Base-by-base conservation (phyloP, 805 yeast species). In the Metschnikowia lachancei region DNA sequence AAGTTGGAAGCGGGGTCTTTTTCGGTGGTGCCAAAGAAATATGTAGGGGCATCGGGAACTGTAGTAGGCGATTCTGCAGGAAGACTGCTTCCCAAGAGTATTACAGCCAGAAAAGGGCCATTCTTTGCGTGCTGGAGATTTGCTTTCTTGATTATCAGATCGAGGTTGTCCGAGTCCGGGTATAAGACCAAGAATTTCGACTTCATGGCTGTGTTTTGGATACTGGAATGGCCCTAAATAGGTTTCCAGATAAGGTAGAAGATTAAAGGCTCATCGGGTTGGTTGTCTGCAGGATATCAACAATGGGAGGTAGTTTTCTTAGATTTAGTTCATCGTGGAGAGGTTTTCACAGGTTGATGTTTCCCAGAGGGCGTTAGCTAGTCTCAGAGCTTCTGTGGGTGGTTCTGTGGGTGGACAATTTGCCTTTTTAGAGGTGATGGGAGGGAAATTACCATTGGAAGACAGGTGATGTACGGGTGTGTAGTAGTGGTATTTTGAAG, bases 41-140 rank as follows among this genome's bases (percentile, higher is more conserved):
- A 66, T 2, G 65, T 60, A 4, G 64, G 59, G 4, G 51, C 59
- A 1, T 55, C 47, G 20, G 61, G 39, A 3, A 45, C 42, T 9
- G 55, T 61, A 3, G 49, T 20, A 6, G 72, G 68, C 20, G 58
- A 24, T 26, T 38, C 38, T 14, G 52, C 38, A 28, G 36, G 39
- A 20, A 36, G 20, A 7, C 54, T 51, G 10, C 52, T 52, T 16
- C 87, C 87, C 6, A 83, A 54, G 4, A 83, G 56, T 1, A 84
- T 33, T 0, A 77, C 75, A 2, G 76, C 67, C 38, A 76, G 83
- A 56, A 85, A 85, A 0, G 89, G 89, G 0, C 90, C 90, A 36
- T 81, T 81, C 54, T 80, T 83, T 18, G 58, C 47, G 54, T 82
- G 68, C 41, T 83, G 71, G 1, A 67, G 50, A 54, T 79, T 76